Evolutionary conservation across 2,329 filamentous ascomycete genomes (phyloP).

Genomic region (Basipetospora chlamydospora): DNA sequence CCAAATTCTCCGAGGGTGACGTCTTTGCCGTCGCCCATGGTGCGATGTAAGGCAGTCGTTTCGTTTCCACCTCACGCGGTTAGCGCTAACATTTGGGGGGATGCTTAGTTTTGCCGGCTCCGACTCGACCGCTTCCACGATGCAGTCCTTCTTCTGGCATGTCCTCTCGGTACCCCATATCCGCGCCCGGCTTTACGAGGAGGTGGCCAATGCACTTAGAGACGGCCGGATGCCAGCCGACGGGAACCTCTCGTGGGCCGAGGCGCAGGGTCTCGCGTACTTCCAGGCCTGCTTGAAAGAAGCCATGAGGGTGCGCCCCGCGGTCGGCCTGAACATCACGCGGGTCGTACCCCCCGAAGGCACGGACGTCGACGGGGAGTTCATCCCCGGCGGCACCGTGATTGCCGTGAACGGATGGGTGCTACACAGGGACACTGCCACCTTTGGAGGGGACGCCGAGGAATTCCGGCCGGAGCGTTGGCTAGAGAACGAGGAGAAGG

Average conservation of each 20-base stretch:
- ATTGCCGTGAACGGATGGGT: conserved; percentile 41
- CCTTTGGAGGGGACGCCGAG: conserved; percentile 37
- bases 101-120: conserved; percentile 47
- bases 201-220: conserved; percentile 27
- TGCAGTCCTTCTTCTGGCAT: conserved; percentile 41
- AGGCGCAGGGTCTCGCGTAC: conserved; percentile 34
- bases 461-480: conserved; percentile 39
- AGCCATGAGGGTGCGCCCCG: conserved; percentile 39
- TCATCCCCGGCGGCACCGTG: conserved; percentile 35
- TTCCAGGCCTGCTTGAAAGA: conserved; percentile 44
- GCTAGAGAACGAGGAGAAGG: conserved; percentile 29
- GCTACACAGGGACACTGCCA: conserved; percentile 29
- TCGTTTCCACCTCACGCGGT: background rate
- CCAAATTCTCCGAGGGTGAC: conserved; percentile 32
- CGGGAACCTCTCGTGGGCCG: conserved; percentile 30
- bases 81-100: background rate
- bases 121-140: conserved; percentile 44
- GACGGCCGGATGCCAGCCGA: conserved; percentile 18
- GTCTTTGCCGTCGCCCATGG: conserved; percentile 43
- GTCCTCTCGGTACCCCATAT: conserved; percentile 28
- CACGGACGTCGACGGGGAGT: conserved; percentile 32
- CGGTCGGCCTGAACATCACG: conserved; percentile 37
- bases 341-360: conserved; percentile 35
- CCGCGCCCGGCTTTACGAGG: conserved; percentile 23
- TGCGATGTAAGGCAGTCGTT: conserved; percentile 35